These are phyloP conservation scores for Fermentozyma sake DNA, from an alignment of 1,139 yeast genomes.

Conservation along the genomic window DNA sequence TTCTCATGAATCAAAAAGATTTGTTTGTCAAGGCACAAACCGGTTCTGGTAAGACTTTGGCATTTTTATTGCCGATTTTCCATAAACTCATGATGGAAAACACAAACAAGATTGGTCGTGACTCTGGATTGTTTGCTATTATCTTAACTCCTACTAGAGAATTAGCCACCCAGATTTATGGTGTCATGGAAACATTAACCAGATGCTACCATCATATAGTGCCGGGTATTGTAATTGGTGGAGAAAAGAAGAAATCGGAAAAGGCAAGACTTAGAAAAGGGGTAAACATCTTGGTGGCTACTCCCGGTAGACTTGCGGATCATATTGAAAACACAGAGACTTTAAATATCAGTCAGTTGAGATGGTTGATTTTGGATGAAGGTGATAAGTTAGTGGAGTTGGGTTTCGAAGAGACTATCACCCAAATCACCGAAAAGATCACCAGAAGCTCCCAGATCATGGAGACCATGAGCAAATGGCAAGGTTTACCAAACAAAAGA, in stretches of 20 bases:
- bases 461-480: conserved; percentile 37
- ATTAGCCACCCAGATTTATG: conserved; percentile 85
- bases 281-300: conserved; percentile 81
- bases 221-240: conserved; percentile 92
- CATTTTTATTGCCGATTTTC: conserved; percentile 81
- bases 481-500: conserved; percentile 62
- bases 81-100: conserved; percentile 57
- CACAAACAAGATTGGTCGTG: conserved; percentile 49
- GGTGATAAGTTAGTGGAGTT: conserved; percentile 93
- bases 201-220: conserved; percentile 79
- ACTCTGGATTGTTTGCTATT: conserved; percentile 84
- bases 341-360: conserved; percentile 63
- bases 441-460: conserved; percentile 40
- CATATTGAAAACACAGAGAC: conserved; percentile 82
- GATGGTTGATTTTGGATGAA: conserved; percentile 88
- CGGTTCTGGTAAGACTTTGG: conserved; percentile 90
- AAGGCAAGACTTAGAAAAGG: conserved; percentile 90
- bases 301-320: conserved; percentile 90
- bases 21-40: conserved; percentile 91
- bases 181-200: conserved; percentile 67
- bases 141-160: conserved; percentile 92
- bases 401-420: conserved; percentile 91
- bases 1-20: conserved; percentile 55
- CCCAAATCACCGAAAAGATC: conserved; percentile 63
- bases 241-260: conserved; percentile 89